Evolutionary conservation across 2,329 filamentous ascomycete species (phyloP), one percentile per base, ranked within the genome.

Genomic region (Pyricularia grisea): DNA sequence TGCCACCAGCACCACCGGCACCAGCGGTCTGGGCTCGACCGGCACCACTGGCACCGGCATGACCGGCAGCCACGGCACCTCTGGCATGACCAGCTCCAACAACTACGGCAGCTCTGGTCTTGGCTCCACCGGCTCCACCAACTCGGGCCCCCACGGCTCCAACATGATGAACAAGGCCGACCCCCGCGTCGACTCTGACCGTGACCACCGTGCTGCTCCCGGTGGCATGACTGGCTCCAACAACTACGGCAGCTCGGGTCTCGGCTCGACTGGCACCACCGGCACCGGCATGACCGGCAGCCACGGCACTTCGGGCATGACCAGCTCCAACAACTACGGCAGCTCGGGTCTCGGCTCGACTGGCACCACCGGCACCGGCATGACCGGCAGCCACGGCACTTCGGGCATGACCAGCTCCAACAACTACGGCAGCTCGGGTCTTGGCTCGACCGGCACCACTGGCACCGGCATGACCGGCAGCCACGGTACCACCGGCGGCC

Each of bases 141-240:
- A 79, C 71, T 80, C 79, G 5, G 80, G 81, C 3, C 80, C 80
- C 42, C 81, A 82, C 72, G 77, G 76, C 71, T 76, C 74, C 60
- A 77, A 80, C 70, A 23, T 80, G 63, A 10, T 79, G 71, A 83
- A 83, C 74, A 81, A 80, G 74, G 67, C 80, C 9, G 80, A 81
- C 69, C 79, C 80, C 11, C 77, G 82, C 25, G 79, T 83, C 68
- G 81, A 84, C 70, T 81, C 79, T 14, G 80, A 84, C 73, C 75
- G 80, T 33, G 79, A 76, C 77, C 64, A 78, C 71, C 69, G 72
- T 55, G 69, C 68, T 65, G 67, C 58, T 28, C 58, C 64, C n/a
- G 55, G 33, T 27, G 31, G 58, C 61, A 25, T 33, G 27, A 31
- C 42, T n/a, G 66, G 66, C 33, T 36, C 33, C 64, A 50, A n/a